These are phyloP conservation scores for Xylariaceae sp. DNA, from an alignment of 2,329 filamentous ascomycete genomes.

Conservation along the genomic window DNA sequence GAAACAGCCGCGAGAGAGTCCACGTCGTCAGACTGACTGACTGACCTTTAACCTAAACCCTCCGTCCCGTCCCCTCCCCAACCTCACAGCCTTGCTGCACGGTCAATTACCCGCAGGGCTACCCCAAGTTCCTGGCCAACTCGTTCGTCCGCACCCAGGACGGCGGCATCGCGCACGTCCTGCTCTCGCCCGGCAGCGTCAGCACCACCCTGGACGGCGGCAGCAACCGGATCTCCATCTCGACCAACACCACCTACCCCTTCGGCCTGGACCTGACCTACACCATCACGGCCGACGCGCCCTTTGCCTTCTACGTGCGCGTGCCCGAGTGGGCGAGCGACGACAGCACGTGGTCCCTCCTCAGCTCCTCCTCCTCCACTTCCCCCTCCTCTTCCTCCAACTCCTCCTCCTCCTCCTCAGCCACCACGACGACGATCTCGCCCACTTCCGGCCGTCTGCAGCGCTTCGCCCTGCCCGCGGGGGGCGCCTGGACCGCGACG, in stretches of 20 bases:
- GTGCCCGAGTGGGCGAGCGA: conserved; percentile 23
- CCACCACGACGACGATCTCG: conserved; percentile 7
- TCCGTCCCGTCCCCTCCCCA: too few species aligned
- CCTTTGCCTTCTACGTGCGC: conserved; percentile 25
- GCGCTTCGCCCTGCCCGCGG: conserved; percentile 15
- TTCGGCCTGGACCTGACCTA: conserved; percentile 24
- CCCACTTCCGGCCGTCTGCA: conserved; percentile 18
- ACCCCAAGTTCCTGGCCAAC: conserved; percentile 46
- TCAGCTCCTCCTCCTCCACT: conserved; percentile 7
- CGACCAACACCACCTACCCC: conserved; percentile 41
- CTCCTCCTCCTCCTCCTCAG: too few species aligned
- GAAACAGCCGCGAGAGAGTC: too few species aligned
- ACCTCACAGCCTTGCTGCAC: conserved; percentile 44
- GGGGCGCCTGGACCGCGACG: conserved; percentile 16
- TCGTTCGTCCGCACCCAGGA: conserved; percentile 37
- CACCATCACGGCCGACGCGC: conserved; percentile 20
- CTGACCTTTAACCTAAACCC: too few species aligned
- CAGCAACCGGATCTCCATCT: conserved; percentile 31
- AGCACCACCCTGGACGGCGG: conserved; percentile 29
- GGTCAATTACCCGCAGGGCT: conserved; percentile 50
- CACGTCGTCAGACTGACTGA: too few species aligned
- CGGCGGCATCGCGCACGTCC: conserved; percentile 41
- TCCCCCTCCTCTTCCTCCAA: conserved; percentile 3
- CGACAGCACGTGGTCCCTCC: conserved; percentile 14
- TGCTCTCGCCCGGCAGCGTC: conserved; percentile 39